Evolutionary conservation across 257 asterid species (phyloP).

Genomic region (Solanum commersonii): DNA sequence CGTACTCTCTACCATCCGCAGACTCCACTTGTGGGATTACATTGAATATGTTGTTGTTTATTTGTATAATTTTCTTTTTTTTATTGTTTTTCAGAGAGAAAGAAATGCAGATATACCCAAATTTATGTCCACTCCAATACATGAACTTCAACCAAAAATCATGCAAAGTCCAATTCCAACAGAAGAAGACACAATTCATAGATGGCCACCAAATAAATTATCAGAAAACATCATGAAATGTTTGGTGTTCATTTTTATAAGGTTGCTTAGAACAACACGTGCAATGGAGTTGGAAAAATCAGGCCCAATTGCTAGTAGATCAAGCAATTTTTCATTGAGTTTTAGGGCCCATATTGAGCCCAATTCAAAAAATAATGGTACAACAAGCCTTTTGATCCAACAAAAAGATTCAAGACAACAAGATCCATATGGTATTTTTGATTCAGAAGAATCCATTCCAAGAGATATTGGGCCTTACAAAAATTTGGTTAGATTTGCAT

Average conservation of each 20-base stretch:
- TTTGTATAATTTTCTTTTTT: not conserved
- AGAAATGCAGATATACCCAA: slow-evolving; percentile 25
- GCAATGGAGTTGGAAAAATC: slow-evolving; percentile 76
- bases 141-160: slow-evolving; percentile 19
- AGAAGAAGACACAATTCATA: slow-evolving; percentile 58
- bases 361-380: not conserved
- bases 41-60: not conserved
- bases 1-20: not conserved
- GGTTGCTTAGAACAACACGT: slow-evolving; percentile 66
- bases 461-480: slow-evolving; percentile 84
- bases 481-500: slow-evolving; percentile 60
- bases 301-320: slow-evolving; percentile 59
- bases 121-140: slow-evolving; percentile 25
- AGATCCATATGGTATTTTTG: slow-evolving; percentile 83
- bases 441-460: slow-evolving; percentile 51
- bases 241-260: slow-evolving; percentile 52
- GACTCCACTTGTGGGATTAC: not conserved
- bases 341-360: slow-evolving; percentile 55
- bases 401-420: slow-evolving; percentile 77
- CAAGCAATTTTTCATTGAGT: slow-evolving; percentile 54
- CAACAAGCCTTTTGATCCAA: slow-evolving; percentile 12
- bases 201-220: slow-evolving; percentile 77
- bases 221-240: slow-evolving; percentile 89
- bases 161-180: slow-evolving; percentile 34
- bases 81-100: slow-evolving; percentile 40